Conservation (phyloP, 306 rosid genomes). For the Lablab purpureus region DNA sequence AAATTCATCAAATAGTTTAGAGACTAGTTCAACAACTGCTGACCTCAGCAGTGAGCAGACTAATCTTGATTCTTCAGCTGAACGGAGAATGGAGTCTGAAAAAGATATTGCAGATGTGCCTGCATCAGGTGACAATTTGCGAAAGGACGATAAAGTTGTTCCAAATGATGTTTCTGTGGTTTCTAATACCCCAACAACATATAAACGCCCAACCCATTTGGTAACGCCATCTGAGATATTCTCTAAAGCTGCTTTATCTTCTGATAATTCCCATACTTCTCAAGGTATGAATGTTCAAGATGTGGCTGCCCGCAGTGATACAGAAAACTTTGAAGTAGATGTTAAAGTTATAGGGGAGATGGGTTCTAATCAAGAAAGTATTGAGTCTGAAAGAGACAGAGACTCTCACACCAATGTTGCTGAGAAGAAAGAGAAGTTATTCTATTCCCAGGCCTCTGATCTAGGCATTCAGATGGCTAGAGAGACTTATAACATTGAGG, state of each 20-base stretch:
- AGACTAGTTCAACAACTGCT: constrained; percentile 44
- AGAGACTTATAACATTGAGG: constrained; percentile 58
- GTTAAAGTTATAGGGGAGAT: constrained; percentile 65
- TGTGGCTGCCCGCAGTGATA: constrained; percentile 52
- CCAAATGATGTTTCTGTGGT: constrained; percentile 52
- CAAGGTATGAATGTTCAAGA: constrained; percentile 60
- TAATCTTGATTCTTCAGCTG: constrained; percentile 48
- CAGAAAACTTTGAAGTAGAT: constrained; percentile 56
- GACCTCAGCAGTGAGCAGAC: constrained; percentile 51
- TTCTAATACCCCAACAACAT: constrained; percentile 56
- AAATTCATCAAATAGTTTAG: constrained; percentile 55
- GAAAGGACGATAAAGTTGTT: constrained; percentile 53
- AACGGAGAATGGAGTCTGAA: constrained; percentile 50
- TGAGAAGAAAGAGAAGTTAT: constrained; percentile 67
- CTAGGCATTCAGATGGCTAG: constrained; percentile 71
- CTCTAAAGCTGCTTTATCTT: constrained; percentile 59
- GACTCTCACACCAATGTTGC: constrained; percentile 45
- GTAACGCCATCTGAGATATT: constrained; percentile 75
- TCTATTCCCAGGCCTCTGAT: constrained; percentile 75
- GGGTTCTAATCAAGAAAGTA: constrained; percentile 47
- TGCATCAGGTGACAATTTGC: constrained; percentile 50
- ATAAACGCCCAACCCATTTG: constrained; percentile 70
- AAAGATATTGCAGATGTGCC: constrained; percentile 53
- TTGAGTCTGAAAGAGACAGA: constrained; percentile 49
- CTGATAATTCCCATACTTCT: constrained; percentile 58